These are phyloP conservation scores for Flagelloscypha sp. DNA, from an alignment of 768 basidiomycete species.

Conservation along the genomic window DNA sequence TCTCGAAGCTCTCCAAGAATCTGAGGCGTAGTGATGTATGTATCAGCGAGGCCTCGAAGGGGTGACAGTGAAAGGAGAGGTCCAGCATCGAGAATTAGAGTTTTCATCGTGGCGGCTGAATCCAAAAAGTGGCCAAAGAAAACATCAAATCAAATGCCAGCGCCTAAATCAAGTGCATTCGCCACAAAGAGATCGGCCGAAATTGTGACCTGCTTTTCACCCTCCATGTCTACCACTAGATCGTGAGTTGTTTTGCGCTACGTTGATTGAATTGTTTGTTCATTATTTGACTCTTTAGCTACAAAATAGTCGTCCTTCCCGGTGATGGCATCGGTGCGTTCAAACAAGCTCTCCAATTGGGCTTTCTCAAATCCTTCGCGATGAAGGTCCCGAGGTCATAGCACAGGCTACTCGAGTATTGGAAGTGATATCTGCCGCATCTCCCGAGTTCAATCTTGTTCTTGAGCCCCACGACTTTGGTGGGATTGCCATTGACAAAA, in stretches of 20 bases:
- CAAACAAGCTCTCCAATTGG: no score
- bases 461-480: slow-evolving; percentile 80
- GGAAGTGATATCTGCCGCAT: slow-evolving; percentile 55
- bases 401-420: slow-evolving; percentile 80
- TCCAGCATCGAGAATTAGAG: slow-evolving; percentile 88
- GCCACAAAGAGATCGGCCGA: slow-evolving; percentile 1
- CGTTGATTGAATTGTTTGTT: not conserved
- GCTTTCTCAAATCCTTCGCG: no score
- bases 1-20: slow-evolving; percentile 89
- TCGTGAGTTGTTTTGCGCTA: slow-evolving; percentile 1
- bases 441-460: slow-evolving; percentile 58
- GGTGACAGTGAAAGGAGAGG: slow-evolving; percentile 86
- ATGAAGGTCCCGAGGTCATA: slow-evolving; percentile 80
- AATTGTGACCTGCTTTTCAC: not conserved
- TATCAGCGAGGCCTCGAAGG: slow-evolving; percentile 79
- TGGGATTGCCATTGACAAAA: slow-evolving; percentile 84
- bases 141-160: not conserved
- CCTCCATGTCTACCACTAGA: slow-evolving; percentile 4
- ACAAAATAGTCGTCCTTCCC: slow-evolving; percentile 81
- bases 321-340: slow-evolving; percentile 94
- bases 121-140: slow-evolving; percentile 8
- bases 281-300: slow-evolving; percentile 42
- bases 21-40: slow-evolving; percentile 82
- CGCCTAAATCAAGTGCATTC: not conserved
- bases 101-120: slow-evolving; percentile 46